Evolutionary conservation across 345 rosid species (phyloP).

Genomic region (Ailanthus altissimus): DNA sequence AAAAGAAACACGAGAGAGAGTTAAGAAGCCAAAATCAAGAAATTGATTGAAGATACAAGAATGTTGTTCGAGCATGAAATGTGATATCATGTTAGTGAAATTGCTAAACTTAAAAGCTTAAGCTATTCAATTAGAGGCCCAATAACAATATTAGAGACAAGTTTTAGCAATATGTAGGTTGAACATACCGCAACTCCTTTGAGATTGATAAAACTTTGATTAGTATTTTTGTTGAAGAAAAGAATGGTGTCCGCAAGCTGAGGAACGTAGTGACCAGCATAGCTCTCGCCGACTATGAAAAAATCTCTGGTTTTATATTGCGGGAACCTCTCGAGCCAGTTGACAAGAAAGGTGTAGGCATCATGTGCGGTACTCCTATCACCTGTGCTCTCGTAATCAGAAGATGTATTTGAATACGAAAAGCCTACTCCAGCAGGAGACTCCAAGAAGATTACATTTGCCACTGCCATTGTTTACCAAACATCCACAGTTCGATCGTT

Average conservation of each 20-base stretch:
- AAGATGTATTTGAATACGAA: slow-evolving; percentile 21
- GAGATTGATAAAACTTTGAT: slow-evolving; percentile 28
- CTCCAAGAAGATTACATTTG: slow-evolving; percentile 26
- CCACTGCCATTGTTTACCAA: no score
- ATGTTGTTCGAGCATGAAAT: no score
- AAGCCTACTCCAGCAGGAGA: slow-evolving; percentile 22
- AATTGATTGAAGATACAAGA: no score
- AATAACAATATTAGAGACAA: background rate
- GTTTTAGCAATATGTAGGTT: background rate
- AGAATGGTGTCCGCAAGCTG: slow-evolving; percentile 39
- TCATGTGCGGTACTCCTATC: slow-evolving; percentile 34
- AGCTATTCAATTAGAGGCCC: background rate
- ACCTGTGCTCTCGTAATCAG: slow-evolving; percentile 1
- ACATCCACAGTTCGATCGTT: no score
- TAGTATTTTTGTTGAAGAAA: slow-evolving; percentile 22
- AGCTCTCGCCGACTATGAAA: slow-evolving; percentile 44
- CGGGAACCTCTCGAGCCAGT: slow-evolving; percentile 40
- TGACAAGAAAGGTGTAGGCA: slow-evolving; percentile 34
- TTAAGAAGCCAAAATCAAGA: no score
- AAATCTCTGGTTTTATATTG: slow-evolving; percentile 38
- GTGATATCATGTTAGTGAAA: no score
- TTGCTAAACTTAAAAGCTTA: no score
- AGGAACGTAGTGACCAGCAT: slow-evolving; percentile 36
- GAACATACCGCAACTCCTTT: slow-evolving; percentile 29
- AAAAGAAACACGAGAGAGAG: no score